These are phyloP conservation scores for Beauveria scarabaeidicola DNA, from an alignment of 2,329 filamentous ascomycete species.

Conservation along the genomic window DNA sequence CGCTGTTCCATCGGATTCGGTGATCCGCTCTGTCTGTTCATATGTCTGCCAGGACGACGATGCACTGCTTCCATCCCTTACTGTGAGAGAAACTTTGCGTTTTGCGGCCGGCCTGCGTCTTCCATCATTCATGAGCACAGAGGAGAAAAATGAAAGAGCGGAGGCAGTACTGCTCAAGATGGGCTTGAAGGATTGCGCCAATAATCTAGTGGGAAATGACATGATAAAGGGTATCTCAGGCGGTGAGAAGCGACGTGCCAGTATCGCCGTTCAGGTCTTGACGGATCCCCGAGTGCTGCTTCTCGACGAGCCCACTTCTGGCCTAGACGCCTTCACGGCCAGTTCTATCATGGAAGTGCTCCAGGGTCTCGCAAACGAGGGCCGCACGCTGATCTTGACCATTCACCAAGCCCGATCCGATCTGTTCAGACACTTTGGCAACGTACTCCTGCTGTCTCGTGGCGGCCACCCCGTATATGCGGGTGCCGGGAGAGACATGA, in stretches of 20 bases:
- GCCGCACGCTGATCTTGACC: slow-evolving; percentile 65
- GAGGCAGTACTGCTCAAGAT: slow-evolving; percentile 67
- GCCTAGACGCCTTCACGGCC: slow-evolving; percentile 70
- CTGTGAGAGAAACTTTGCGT: slow-evolving; percentile 64
- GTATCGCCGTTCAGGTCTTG: slow-evolving; percentile 69
- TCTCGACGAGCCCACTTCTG: slow-evolving; percentile 69
- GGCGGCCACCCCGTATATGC: slow-evolving; percentile 62
- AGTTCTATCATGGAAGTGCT: slow-evolving; percentile 69
- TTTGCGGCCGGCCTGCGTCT: slow-evolving; percentile 65
- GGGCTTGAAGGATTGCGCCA: slow-evolving; percentile 69
- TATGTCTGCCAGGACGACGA: slow-evolving; percentile 76
- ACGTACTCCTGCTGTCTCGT: slow-evolving; percentile 60
- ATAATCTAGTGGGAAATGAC: slow-evolving; percentile 65
- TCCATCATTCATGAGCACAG: slow-evolving; percentile 59
- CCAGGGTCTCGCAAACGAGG: slow-evolving; percentile 60
- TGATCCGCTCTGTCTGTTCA: slow-evolving; percentile 63
- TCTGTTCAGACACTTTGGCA: slow-evolving; percentile 62
- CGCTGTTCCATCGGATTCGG: slow-evolving; percentile 55
- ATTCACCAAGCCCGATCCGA: slow-evolving; percentile 72
- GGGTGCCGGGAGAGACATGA: slow-evolving; percentile 54
- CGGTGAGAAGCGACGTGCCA: slow-evolving; percentile 69
- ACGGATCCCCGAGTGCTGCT: slow-evolving; percentile 66
- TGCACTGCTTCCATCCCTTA: slow-evolving; percentile 63
- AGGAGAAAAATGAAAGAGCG: slow-evolving; percentile 58
- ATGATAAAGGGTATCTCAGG: slow-evolving; percentile 71